A percentile compares a stretch with the other conserved stretches of the same genome.
Conservation (phyloP, 177 flowering plant genomes). For the Vitis hybrid region DNA sequence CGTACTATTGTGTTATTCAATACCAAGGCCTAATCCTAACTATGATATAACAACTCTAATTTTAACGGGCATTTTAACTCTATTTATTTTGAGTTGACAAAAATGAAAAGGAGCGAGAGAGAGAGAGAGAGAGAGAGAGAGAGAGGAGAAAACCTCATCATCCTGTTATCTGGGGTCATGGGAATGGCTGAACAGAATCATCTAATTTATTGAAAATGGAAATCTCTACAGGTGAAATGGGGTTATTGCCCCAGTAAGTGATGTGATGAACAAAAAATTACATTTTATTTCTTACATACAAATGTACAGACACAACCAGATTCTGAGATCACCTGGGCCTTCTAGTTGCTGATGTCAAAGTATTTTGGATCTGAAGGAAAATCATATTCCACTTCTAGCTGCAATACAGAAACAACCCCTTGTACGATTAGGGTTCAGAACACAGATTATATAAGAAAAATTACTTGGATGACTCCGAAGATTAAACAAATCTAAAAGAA, state of each 20-base stretch:
- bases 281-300: slow-evolving; percentile 1
- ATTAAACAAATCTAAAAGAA: not conserved
- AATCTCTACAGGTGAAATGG: slow-evolving; percentile 25
- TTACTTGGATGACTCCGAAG: not conserved
- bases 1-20: too few relatives aligned
- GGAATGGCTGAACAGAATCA: not conserved
- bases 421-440: not conserved
- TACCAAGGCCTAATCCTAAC: too few relatives aligned
- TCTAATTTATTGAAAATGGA: slow-evolving; percentile 2
- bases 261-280: slow-evolving; percentile 8
- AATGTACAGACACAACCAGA: slow-evolving; percentile 34
- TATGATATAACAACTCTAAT: too few relatives aligned
- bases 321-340: not conserved
- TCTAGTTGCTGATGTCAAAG: slow-evolving; percentile 60
- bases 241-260: slow-evolving; percentile 13
- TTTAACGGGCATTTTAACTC: too few relatives aligned
- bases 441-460: not conserved
- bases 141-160: too few relatives aligned
- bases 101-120: too few relatives aligned
- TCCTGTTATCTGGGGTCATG: too few relatives aligned
- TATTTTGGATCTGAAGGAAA: slow-evolving; percentile 80
- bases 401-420: slow-evolving; percentile 31
- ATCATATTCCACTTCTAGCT: slow-evolving; percentile 82
- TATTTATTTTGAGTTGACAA: too few relatives aligned
- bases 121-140: too few relatives aligned